A percentile compares a stretch with the other conserved stretches of the same genome.
Conservation (phyloP, 371 early-diverging fungal genomes). For the Phascolomyces articulosus region DNA sequence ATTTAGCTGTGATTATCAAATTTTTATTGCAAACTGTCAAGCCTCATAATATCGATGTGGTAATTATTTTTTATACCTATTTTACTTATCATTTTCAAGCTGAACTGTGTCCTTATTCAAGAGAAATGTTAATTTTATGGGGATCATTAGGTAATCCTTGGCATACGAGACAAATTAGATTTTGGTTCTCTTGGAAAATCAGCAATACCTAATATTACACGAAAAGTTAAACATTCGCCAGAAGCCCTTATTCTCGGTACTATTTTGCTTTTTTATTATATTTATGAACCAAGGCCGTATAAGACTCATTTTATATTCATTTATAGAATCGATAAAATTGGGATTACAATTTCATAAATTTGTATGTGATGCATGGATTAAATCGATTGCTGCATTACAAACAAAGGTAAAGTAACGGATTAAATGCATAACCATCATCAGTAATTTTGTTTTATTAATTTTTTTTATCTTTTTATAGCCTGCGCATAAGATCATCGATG, state of each 20-base stretch:
- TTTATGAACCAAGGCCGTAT: no score
- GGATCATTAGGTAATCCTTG: slow-evolving; percentile 42
- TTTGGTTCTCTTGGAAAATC: slow-evolving; percentile 54
- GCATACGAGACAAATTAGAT: slow-evolving; percentile 60
- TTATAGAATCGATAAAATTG: slow-evolving; percentile 65
- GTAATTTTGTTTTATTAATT: not conserved
- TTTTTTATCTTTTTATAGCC: slow-evolving; percentile 19
- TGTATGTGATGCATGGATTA: slow-evolving; percentile 75
- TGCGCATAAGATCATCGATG: slow-evolving; percentile 61
- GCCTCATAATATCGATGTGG: slow-evolving; percentile 40
- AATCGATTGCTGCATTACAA: slow-evolving; percentile 53
- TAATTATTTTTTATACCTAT: no score
- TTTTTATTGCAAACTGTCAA: slow-evolving; percentile 73
- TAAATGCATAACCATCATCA: no score
- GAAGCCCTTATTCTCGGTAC: slow-evolving; percentile 65
- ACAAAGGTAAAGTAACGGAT: slow-evolving; percentile 9
- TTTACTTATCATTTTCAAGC: no score
- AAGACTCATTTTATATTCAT: no score
- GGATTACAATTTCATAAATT: slow-evolving; percentile 72
- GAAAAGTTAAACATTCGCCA: slow-evolving; percentile 32
- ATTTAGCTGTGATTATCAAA: slow-evolving; percentile 71
- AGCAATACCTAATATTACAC: slow-evolving; percentile 12
- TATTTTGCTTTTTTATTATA: no score
- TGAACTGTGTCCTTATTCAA: no score
- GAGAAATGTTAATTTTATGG: no score